Evolutionary conservation across 495 filamentous ascomycete genomes (phyloP), one percentile per base, ranked within the genome.

Genomic region (Aspergillus sclerotiicarbonarius): DNA sequence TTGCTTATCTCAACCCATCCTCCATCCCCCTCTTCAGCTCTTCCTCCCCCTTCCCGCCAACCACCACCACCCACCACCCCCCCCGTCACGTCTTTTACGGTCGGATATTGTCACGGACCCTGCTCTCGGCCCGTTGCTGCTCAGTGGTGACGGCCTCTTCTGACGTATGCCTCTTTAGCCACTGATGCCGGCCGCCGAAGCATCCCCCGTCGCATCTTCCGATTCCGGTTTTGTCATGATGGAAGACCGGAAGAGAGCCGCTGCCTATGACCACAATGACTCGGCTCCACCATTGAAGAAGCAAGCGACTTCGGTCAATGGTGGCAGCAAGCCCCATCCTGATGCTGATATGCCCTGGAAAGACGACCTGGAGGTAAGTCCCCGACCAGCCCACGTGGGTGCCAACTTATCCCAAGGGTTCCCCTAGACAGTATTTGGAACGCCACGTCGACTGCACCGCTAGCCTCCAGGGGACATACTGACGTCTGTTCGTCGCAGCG

Each of bases 191-290:
- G 80, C 87, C 82, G 81, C 86, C 73, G 87, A 89, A 76, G 82
- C 84, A 63, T 78, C 81, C 71, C 80, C 86, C 73, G 80, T 87
- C 75, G 75, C 79, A 79, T 82, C 89, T 81, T 82, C 84, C 77
- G 78, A 86, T 68, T 76, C 84, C 77, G 82, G 76, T 80, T 81
- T 85, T 74, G 80, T 87, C 83, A 96, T 91, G 83, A 96, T 96
- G 92, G 92, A 96, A 80, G 91, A 96, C 80, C 90, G 92, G 84
- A 96, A 96, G 81, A 85, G 91, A 84, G 87, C 90, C 64, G 88
- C 90, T 61, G 77, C 84, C 54, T 76, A 79, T 69, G 87, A 85
- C 63, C 76, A 83, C 68, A 91, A 92, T 73, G 89, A 93, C 50
- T 78, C 85, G 60, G 89, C 87, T 56, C 92, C 91, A 43, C 90